Percentiles rank a stretch among this genome's conserved stretches.
Conservation (phyloP, 1,284 basidiomycete species). For the Pyrrhoderma noxium region DNA sequence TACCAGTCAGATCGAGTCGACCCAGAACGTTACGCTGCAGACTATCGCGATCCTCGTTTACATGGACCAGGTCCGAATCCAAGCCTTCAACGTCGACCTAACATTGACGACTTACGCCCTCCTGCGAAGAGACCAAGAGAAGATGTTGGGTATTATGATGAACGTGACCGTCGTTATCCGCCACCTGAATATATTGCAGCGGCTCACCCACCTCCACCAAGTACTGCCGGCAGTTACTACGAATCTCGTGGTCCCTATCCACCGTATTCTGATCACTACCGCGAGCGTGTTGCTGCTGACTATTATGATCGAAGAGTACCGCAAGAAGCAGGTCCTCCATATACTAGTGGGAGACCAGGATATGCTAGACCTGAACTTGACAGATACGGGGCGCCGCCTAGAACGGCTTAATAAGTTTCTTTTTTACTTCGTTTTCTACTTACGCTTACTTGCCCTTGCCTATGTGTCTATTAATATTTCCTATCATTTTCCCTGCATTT, state of each 20-base stretch:
- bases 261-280: constrained; percentile 7
- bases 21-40: constrained; percentile 10
- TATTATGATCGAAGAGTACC: constrained; percentile 14
- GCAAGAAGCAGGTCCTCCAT: constrained; percentile 9
- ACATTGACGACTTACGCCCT: constrained; percentile 4
- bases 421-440: not conserved
- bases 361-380: constrained; percentile 15
- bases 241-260: constrained; percentile 1
- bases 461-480: too few species aligned
- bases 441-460: too few species aligned
- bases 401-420: constrained; percentile 13
- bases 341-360: constrained; percentile 6
- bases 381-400: constrained; percentile 14
- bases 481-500: too few species aligned
- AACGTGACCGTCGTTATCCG: constrained; percentile 4
- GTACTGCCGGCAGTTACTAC: constrained; percentile 5
- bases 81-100: constrained; percentile 9
- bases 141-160: constrained; percentile 12
- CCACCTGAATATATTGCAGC: constrained; percentile 3
- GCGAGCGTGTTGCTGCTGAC: not conserved
- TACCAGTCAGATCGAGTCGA: constrained; percentile 4
- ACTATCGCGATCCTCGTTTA: constrained; percentile 13
- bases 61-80: constrained; percentile 13
- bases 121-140: constrained; percentile 16
- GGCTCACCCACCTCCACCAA: constrained; percentile 8